Evolutionary conservation across 1,284 basidiomycete species (phyloP), one percentile per base, ranked within the genome.

Genomic region (Fomes fomentarius): DNA sequence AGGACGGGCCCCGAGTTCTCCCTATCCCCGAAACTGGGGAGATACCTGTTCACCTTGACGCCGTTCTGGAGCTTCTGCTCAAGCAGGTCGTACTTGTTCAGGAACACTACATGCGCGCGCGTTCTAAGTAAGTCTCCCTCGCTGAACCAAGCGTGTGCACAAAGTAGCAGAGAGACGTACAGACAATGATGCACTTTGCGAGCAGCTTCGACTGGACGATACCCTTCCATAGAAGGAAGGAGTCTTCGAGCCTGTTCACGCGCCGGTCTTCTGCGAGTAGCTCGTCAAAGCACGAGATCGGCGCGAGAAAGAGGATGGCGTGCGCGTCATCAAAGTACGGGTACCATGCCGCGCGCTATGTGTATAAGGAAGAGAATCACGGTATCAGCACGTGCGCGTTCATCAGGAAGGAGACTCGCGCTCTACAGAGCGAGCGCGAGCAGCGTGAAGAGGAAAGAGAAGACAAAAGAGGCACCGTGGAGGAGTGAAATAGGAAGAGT

Each of bases 261-360:
- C 65, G 70, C 2, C 74, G 73, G 58, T 87, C 84, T 67, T 88
- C 84, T 26, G 75, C 72, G 3, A 88, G 77, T 3, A 76, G 76
- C 66, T 87, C 83, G 63, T 88, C 81, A 63, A 88, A 88, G 62
- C 80, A 81, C 31, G 81, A 84, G 58, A 91, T 83, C 58, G 85
- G 83, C 62, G 85, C 87, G 47, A 90, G 76, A 71, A 88, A 88
- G 34, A 87, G 82, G 52, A 87, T 84, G 26, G 85, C 84, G 54
- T 84, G 80, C 46, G 85, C 77, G 66, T 89, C 85, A 58, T 88
- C 84, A 57, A 90, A 90, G 66, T 82, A 91, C 3, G 86, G 79
- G 10, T 71, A 65, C 74, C 74, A 76, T 8, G 69, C 69, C 5
- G 69, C 65, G 17, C 73, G 71, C 71, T 71, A 45, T n/a, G n/a